Evolutionary conservation across 2,329 filamentous ascomycete species (phyloP).

Genomic region (Zalaria sp.): DNA sequence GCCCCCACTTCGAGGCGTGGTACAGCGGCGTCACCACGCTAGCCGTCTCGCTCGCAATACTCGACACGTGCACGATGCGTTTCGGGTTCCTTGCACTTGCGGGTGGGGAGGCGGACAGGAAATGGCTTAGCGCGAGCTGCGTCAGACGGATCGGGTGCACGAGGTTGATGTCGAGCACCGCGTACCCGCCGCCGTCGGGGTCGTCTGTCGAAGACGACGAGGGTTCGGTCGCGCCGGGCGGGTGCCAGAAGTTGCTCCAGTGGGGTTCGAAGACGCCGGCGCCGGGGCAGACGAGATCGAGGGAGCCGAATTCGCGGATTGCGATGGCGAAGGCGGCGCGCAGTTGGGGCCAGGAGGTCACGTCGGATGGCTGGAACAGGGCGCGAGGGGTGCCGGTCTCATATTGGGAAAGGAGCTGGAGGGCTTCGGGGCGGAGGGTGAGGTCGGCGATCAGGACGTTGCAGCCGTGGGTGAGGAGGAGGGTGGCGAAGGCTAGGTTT

Average conservation of each 20-base stretch:
- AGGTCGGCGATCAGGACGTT: constrained; percentile 36
- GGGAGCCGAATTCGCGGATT: constrained; percentile 29
- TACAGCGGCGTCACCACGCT: constrained; percentile 28
- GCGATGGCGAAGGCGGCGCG: constrained; percentile 35
- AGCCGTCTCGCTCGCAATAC: constrained; percentile 28
- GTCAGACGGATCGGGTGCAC: constrained; percentile 33
- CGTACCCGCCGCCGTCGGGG: constrained; percentile 19
- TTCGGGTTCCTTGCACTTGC: constrained; percentile 33
- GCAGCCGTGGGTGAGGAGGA: constrained; percentile 30
- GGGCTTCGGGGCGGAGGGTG: constrained; percentile 31
- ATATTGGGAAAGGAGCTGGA: constrained; percentile 20
- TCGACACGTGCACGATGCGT: constrained; percentile 28
- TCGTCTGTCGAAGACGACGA: constrained; percentile 17
- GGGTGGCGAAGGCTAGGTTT: constrained; percentile 29
- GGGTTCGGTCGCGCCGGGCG: constrained; percentile 21
- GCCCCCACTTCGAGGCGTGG: constrained; percentile 29
- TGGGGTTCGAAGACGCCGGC: constrained; percentile 35
- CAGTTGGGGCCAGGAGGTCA: constrained; percentile 35
- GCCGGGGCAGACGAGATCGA: constrained; percentile 34
- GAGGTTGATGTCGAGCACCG: constrained; percentile 30
- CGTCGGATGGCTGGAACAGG: constrained; percentile 29
- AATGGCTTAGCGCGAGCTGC: constrained; percentile 32
- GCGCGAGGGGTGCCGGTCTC: constrained; percentile 18
- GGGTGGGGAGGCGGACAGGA: no score
- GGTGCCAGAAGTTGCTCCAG: constrained; percentile 35